Conservation (phyloP, 139 green algal species). For the Tetradesmus lagerheimii region DNA sequence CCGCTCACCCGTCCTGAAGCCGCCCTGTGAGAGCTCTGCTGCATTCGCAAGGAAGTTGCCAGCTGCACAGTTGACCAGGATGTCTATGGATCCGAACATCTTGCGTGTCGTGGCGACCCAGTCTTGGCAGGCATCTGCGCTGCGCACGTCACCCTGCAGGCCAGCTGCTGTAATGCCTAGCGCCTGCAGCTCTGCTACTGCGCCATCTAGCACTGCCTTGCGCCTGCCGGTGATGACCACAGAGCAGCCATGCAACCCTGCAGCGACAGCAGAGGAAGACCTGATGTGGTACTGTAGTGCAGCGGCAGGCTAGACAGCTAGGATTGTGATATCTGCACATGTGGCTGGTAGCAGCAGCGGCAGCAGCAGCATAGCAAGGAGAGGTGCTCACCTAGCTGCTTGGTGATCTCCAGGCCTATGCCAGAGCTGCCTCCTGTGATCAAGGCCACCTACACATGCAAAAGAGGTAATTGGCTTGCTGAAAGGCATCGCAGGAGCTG, state of each 20-base stretch:
- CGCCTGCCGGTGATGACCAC: slow-evolving; percentile 86
- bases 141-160: slow-evolving; percentile 91
- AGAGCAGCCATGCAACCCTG: slow-evolving; percentile 87
- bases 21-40: slow-evolving; percentile 88
- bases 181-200: slow-evolving; percentile 58
- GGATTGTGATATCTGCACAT: background rate
- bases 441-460: slow-evolving; percentile 74
- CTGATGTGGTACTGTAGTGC: background rate
- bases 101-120: slow-evolving; percentile 62
- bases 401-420: slow-evolving; percentile 90
- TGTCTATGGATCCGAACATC: slow-evolving; percentile 78
- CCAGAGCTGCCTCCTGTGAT: slow-evolving; percentile 88
- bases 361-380: background rate
- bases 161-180: slow-evolving; percentile 73
- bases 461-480: background rate
- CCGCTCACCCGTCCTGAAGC: slow-evolving; percentile 85
- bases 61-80: slow-evolving; percentile 97
- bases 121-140: slow-evolving; percentile 73
- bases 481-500: background rate
- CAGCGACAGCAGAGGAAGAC: background rate
- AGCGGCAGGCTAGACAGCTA: background rate
- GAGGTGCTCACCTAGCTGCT: slow-evolving; percentile 81
- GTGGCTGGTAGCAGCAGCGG: slow-evolving; percentile 6
- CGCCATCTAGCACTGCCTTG: slow-evolving; percentile 76
- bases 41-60: slow-evolving; percentile 90